Conservation (phyloP, 371 early-diverging fungal genomes). For the Haplosporangium sp. region DNA sequence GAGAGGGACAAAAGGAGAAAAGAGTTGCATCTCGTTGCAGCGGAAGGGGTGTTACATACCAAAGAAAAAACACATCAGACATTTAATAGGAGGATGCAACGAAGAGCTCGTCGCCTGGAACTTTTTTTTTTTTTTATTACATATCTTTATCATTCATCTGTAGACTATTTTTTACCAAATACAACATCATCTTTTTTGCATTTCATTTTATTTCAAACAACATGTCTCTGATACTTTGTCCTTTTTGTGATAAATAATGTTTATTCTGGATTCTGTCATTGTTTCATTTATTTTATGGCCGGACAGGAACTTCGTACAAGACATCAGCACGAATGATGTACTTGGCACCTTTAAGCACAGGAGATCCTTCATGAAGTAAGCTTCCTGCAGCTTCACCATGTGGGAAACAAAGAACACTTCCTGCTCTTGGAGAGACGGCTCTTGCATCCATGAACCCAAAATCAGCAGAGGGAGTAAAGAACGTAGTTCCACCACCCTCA, state of each 20-base stretch:
- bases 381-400: conserved; percentile 66
- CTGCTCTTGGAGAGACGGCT: conserved; percentile 60
- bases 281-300: conserved; percentile 16
- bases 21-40: not conserved
- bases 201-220: conserved; percentile 2
- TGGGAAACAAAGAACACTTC: conserved; percentile 66
- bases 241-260: not conserved
- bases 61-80: not conserved
- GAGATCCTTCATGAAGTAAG: conserved; percentile 67
- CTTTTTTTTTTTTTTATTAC: not conserved
- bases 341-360: conserved; percentile 63
- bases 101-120: not conserved
- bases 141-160: not conserved
- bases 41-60: too few relatives aligned
- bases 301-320: conserved; percentile 58
- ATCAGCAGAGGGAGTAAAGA: conserved; percentile 58
- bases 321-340: conserved; percentile 71
- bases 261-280: not conserved
- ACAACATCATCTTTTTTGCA: conserved; percentile 5
- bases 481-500: conserved; percentile 68
- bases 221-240: too few relatives aligned
- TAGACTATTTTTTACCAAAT: not conserved
- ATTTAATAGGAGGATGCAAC: not conserved
- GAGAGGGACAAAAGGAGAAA: not conserved
- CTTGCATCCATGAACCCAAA: conserved; percentile 63